Evolutionary conservation across 768 basidiomycete species (phyloP), one percentile per base, ranked within the genome.

Genomic region (Fibroporia radiculosa): DNA sequence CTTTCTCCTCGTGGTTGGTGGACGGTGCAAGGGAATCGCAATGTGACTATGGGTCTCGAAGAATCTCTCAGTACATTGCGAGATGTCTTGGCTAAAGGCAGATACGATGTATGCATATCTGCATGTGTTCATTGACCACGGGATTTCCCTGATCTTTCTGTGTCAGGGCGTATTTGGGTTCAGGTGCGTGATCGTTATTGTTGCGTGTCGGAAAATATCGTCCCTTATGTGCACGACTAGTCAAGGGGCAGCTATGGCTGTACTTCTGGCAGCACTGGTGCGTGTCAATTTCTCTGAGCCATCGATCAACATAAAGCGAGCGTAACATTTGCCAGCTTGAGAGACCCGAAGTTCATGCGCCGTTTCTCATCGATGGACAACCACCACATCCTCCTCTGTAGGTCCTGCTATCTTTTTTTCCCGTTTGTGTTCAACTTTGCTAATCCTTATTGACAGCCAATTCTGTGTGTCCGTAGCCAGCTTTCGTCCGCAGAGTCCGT

Each of bases 401-500:
- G 36, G 16, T 49, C 24, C 16, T 38, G 23, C 10, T 6, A 22
- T 47, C 36, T 3, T 38, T 20, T 25, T 32, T 34, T 39, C 42
- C 32, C 37, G 23, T 32, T 42, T 22, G 23, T 20, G 14, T 32
- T 37, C 16, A 18, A 11, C 32, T 10, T 19, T 16, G 14, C 10
- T 19, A 42, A 32, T 27, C 16, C 25, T 6, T 18, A 12, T 11
- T 18, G 25, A 6, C 51, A 88, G 84, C 42, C 58, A 78, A 56
- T 90, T 89, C 53, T 88, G 85, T 50, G 66, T 91, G 20, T 64
- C 81, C n/a, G 77, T 84, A 1, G 77, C 84, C 8, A 89, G 88
- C 0, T 91, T 88, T 66, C 70, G 71, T 46, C 66, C 71, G 59
- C 52, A 53, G 0, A 58, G 69, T 44, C 68, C 77, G 20, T 58